phyloP scores from a whole-genome alignment of 495 filamentous ascomycete genomes.

The Tuber microsphaerosporum region DNA sequence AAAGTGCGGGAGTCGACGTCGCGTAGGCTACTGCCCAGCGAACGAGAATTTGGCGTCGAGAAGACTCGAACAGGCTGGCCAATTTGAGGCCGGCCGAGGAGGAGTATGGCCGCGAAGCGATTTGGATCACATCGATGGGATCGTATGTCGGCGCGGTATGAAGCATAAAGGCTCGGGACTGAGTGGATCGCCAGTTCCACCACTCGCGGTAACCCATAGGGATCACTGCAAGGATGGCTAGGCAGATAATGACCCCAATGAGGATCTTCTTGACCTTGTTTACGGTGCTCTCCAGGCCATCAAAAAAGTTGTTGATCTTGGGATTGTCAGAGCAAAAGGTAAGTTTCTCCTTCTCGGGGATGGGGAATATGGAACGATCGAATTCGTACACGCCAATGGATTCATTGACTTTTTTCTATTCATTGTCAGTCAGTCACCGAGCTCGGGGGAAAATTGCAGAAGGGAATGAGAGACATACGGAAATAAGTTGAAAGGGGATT shows the following conservation, averaged over 20 bases:
- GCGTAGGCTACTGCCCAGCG: conserved; percentile 84
- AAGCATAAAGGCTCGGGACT: conserved; percentile 60
- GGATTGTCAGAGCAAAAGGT: conserved; percentile 83
- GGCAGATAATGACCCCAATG: conserved; percentile 60
- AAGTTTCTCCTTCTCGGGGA: conserved; percentile 71
- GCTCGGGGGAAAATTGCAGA: background rate
- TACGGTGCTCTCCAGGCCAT: conserved; percentile 55
- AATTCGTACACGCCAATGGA: conserved; percentile 65
- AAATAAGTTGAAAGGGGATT: conserved; percentile 63
- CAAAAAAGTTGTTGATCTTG: conserved; percentile 80
- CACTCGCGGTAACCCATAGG: conserved; percentile 76
- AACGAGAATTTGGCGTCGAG: conserved; percentile 60
- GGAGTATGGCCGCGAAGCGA: conserved; percentile 71
- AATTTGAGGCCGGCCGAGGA: conserved; percentile 63
- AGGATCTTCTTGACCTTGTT: conserved; percentile 63
- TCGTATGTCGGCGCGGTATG: conserved; percentile 49
- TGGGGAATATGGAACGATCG: conserved; percentile 65
- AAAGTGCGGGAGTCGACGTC: conserved; percentile 75
- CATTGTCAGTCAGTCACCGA: conserved; percentile 17
- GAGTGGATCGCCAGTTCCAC: conserved; percentile 65
- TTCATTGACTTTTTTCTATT: conserved; percentile 59
- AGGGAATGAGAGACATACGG: conserved; percentile 29
- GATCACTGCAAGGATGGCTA: conserved; percentile 64
- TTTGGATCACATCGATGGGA: conserved; percentile 81
- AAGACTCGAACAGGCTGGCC: conserved; percentile 60